phyloP scores from a whole-genome alignment of 139 green algal genomes.

The Chlamydomonas sp. region DNA sequence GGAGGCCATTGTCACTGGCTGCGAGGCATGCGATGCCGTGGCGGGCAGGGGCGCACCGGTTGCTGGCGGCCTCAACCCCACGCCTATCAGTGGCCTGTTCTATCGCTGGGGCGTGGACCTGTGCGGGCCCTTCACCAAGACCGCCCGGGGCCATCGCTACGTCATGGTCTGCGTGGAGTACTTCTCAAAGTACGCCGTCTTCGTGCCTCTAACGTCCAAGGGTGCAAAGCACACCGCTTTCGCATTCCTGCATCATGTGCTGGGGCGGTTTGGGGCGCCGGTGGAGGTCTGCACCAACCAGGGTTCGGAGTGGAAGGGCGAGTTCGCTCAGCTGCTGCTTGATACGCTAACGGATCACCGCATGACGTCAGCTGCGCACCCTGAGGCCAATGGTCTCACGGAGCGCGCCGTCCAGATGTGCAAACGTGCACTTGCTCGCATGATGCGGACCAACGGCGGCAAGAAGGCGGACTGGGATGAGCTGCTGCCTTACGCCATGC shows the following conservation, averaged over 20 bases:
- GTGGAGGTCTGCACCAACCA: constrained; percentile 43
- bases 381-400: constrained; percentile 37
- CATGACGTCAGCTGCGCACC: constrained; percentile 14
- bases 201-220: constrained; percentile 16
- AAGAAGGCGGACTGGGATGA: background rate
- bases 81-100: constrained; percentile 22
- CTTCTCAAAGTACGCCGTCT: constrained; percentile 20
- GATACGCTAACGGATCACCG: constrained; percentile 32
- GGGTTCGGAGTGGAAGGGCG: constrained; percentile 36
- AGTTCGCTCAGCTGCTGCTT: constrained; percentile 33
- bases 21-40: background rate
- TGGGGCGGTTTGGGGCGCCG: background rate
- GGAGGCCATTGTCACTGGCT: background rate
- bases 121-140: constrained; percentile 6
- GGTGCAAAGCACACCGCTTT: background rate
- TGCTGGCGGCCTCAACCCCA: constrained; percentile 4
- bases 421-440: background rate
- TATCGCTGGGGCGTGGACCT: constrained; percentile 37
- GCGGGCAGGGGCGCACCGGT: background rate
- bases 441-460: background rate
- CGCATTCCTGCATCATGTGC: constrained; percentile 29
- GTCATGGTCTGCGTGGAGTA: constrained; percentile 23
- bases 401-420: constrained; percentile 27
- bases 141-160: constrained; percentile 14
- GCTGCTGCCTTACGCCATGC: background rate